Percentiles rank a stretch among this genome's conserved stretches.
These are phyloP conservation scores for Lactarius pseudohatsudake DNA, from an alignment of 768 basidiomycete species.

Conservation along the genomic window DNA sequence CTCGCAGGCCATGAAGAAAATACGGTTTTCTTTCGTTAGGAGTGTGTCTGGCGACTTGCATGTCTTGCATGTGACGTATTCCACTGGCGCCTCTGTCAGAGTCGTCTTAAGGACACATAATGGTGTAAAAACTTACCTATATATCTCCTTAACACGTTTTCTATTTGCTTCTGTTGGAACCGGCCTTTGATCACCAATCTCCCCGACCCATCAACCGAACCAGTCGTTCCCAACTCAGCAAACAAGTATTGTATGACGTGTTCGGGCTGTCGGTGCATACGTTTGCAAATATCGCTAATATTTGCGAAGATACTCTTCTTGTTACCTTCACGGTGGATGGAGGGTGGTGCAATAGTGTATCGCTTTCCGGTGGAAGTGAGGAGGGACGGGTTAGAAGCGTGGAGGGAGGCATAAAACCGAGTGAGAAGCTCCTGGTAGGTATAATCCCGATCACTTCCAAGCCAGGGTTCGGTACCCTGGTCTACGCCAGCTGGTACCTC, in stretches of 20 bases:
- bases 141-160: conserved; percentile 94
- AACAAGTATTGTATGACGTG: conserved; percentile 98
- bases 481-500: conserved; percentile 57
- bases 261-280: conserved; percentile 97
- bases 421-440: conserved; percentile 95
- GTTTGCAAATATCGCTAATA: conserved; percentile 94
- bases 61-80: conserved; percentile 99
- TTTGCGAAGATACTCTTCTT: conserved; percentile 98
- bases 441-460: conserved; percentile 91
- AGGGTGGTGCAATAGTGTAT: conserved; percentile 96
- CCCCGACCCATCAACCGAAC: conserved; percentile 88
- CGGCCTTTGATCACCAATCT: conserved; percentile 96
- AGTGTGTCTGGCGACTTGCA: conserved; percentile 99
- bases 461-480: conserved; percentile 83
- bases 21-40: conserved; percentile 95
- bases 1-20: conserved; percentile 96
- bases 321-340: conserved; percentile 92
- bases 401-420: conserved; percentile 88
- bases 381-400: conserved; percentile 90
- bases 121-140: conserved; percentile 65
- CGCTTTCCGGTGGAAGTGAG: conserved; percentile 85
- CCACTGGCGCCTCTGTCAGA: conserved; percentile 52
- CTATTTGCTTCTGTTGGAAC: conserved; percentile 98
- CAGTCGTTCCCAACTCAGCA: conserved; percentile 97
- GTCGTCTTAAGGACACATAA: conserved; percentile 7